A percentile compares a stretch with the other conserved stretches of the same genome.
phyloP scores from a whole-genome alignment of 768 basidiomycete genomes.

The Russula brevipes region DNA sequence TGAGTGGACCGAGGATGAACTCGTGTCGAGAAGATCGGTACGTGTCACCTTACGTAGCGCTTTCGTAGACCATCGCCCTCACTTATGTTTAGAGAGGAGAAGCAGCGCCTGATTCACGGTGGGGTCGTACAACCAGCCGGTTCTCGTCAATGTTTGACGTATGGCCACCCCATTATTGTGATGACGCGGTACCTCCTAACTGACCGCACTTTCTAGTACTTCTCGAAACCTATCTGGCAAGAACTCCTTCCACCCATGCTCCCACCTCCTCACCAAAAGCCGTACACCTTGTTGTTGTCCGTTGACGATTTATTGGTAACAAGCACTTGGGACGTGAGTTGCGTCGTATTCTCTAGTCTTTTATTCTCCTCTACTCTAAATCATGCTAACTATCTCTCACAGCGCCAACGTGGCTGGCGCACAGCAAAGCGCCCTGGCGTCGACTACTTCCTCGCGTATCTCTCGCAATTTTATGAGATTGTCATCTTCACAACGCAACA shows the following conservation, averaged over 20 bases:
- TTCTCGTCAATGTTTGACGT: slow-evolving; percentile 67
- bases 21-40: slow-evolving; percentile 59
- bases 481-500: slow-evolving; percentile 93
- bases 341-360: not conserved
- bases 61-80: not conserved
- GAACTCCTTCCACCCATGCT: slow-evolving; percentile 86
- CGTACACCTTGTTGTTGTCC: slow-evolving; percentile 87
- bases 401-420: slow-evolving; percentile 94
- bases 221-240: slow-evolving; percentile 90
- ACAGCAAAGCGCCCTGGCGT: slow-evolving; percentile 97
- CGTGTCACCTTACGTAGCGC: slow-evolving; percentile 27
- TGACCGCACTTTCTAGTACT: slow-evolving; percentile 48
- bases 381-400: not conserved
- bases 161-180: slow-evolving; percentile 29
- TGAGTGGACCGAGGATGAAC: slow-evolving; percentile 72
- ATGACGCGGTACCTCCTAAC: not conserved
- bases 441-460: slow-evolving; percentile 96
- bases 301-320: slow-evolving; percentile 89
- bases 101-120: slow-evolving; percentile 56
- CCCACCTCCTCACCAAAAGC: slow-evolving; percentile 77
- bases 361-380: not conserved
- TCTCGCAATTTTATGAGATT: slow-evolving; percentile 97
- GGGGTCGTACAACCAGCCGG: slow-evolving; percentile 57
- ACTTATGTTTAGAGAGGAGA: slow-evolving; percentile 44
- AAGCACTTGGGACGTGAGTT: slow-evolving; percentile 92